A percentile compares a stretch with the other conserved stretches of the same genome.
Conservation (phyloP, 495 filamentous ascomycete species). For the Penicillium robsamsonii region DNA sequence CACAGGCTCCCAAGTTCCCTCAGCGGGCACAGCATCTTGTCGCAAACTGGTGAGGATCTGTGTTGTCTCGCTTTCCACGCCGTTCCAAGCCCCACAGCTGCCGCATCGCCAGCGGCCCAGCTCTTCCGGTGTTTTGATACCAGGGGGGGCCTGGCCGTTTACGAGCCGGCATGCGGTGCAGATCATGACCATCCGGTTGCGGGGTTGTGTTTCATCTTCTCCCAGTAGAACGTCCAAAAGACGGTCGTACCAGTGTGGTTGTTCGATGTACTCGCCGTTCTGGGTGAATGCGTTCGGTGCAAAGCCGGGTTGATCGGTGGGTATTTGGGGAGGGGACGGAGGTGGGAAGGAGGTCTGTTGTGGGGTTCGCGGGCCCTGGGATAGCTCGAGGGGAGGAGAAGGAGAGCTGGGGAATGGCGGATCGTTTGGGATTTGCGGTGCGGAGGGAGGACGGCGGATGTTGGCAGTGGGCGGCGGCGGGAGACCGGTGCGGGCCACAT, state of each 20-base stretch:
- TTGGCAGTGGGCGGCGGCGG: slow-evolving; percentile 86
- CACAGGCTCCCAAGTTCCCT: slow-evolving; percentile 25
- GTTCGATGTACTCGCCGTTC: slow-evolving; percentile 43
- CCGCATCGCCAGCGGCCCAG: slow-evolving; percentile 88
- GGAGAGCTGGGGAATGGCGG: slow-evolving; percentile 26
- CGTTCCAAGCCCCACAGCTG: slow-evolving; percentile 81
- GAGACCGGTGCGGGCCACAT: slow-evolving; percentile 54
- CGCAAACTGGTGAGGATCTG: slow-evolving; percentile 51
- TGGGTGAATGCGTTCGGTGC: slow-evolving; percentile 60
- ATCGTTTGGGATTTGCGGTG: slow-evolving; percentile 19
- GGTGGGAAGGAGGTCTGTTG: slow-evolving; percentile 18
- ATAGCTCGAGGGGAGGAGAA: slow-evolving; percentile 12
- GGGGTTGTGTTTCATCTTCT: slow-evolving; percentile 90
- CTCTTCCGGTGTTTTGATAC: slow-evolving; percentile 71
- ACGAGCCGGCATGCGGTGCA: slow-evolving; percentile 81
- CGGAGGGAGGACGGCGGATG: slow-evolving; percentile 48
- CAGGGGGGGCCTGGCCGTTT: slow-evolving; percentile 94
- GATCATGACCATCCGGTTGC: slow-evolving; percentile 87
- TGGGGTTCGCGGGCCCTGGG: background rate
- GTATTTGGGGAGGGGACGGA: slow-evolving; percentile 15
- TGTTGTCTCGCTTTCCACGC: slow-evolving; percentile 69
- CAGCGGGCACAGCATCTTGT: slow-evolving; percentile 18
- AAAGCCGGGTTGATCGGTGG: slow-evolving; percentile 47
- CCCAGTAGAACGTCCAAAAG: slow-evolving; percentile 88
- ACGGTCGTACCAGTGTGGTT: slow-evolving; percentile 87